A percentile compares a stretch with the other conserved stretches of the same genome.
Conservation (phyloP, 192 early-diverging fungal species). For the Backusella morwellensis region DNA sequence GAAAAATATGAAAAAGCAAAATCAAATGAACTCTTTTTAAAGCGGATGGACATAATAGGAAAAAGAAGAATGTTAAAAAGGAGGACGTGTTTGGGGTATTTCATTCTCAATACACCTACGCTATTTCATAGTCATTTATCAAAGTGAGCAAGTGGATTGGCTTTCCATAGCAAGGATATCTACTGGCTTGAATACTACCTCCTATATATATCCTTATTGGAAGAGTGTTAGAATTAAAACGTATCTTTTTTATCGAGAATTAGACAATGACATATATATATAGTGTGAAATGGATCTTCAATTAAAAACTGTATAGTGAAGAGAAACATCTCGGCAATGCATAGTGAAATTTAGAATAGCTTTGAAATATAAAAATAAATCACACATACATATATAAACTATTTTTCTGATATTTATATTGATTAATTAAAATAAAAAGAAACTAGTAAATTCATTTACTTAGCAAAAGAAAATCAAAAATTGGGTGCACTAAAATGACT, state of each 20-base stretch:
- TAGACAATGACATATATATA: neutral
- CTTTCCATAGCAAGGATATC: neutral
- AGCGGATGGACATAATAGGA: neutral
- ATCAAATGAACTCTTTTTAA: neutral
- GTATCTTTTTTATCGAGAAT: neutral
- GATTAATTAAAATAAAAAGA: neutral
- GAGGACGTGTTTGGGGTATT: no score
- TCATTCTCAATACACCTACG: no score
- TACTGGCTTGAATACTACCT: neutral
- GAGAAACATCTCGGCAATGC: neutral
- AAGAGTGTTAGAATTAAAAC: neutral
- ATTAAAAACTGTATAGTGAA: neutral
- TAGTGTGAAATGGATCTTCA: neutral
- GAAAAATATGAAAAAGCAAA: neutral
- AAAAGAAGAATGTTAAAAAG: neutral
- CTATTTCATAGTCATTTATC: no score
- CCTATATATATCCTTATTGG: neutral
- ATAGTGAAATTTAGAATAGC: neutral
- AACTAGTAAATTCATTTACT: neutral
- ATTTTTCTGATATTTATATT: neutral
- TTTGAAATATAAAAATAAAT: neutral
- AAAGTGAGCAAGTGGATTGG: neutral
- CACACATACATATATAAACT: no score
- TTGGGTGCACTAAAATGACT: neutral
- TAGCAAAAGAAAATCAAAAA: neutral